Percentiles rank a stretch among this genome's conserved stretches.
These are phyloP conservation scores for Lepidium sativum DNA, from an alignment of 345 rosid genomes.

Conservation along the genomic window DNA sequence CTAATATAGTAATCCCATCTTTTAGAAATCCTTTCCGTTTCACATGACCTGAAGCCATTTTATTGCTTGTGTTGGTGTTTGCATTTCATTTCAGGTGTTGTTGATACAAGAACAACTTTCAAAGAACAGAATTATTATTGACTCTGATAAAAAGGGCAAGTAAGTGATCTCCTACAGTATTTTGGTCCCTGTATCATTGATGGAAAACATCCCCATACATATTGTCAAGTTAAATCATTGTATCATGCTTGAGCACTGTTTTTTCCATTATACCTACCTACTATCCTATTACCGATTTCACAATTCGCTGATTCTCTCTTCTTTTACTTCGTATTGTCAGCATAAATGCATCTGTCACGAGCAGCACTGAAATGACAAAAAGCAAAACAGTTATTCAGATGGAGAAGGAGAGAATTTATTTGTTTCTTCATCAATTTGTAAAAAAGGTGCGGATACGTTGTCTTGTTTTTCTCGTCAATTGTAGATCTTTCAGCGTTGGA, in stretches of 20 bases:
- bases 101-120: slow-evolving; percentile 95
- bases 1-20: neutral
- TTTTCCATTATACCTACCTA: too few relatives aligned
- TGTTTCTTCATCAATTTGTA: slow-evolving; percentile 61
- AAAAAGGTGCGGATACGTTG: slow-evolving; percentile 41
- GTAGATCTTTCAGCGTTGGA: slow-evolving; percentile 3
- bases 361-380: slow-evolving; percentile 76
- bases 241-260: neutral
- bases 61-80: slow-evolving; percentile 14
- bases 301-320: slow-evolving; percentile 6
- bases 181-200: neutral
- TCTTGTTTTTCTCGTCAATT: neutral
- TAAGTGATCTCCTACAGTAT: slow-evolving; percentile 38
- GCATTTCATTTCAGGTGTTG: slow-evolving; percentile 57
- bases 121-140: slow-evolving; percentile 88
- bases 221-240: neutral
- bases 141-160: slow-evolving; percentile 89
- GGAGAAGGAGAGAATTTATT: slow-evolving; percentile 86
- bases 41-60: neutral
- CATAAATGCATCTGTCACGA: slow-evolving; percentile 87
- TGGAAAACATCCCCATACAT: neutral
- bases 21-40: neutral
- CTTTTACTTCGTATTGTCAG: slow-evolving; percentile 33
- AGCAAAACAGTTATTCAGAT: slow-evolving; percentile 84
- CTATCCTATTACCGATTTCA: neutral